Base-by-base conservation (phyloP, 306 rosid species). In the Quercus parvula region DNA sequence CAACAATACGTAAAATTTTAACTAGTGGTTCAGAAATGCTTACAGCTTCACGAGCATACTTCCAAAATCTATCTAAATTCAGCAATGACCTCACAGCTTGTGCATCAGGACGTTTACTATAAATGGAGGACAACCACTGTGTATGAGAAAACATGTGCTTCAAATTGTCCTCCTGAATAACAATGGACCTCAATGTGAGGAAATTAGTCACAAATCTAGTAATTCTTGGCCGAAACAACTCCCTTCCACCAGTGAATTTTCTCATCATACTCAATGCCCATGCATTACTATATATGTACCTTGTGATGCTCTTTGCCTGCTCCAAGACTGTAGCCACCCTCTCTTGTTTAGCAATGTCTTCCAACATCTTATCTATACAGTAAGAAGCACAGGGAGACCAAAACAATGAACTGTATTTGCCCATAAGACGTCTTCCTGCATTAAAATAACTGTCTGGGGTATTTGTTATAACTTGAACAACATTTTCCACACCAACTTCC, bases 341-440 rank as follows among this genome's bases (percentile, higher is more conserved):
- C 49, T 92, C 91, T 79, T 79, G 88, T 73, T 83, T 88, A 79
- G 90, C 74, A 27, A 90, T 81, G 73, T 92, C 94, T 82, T 90
- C 94, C 81, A 90, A 83, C 84, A 92, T 89, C 81, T 84, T 87
- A 79, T 86, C 86, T 3, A 92, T 72, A 75, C 97, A 88, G 76
- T 85, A 76, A 76, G 93, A 82, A 28, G 86, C 90, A 77, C 92
- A 90, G 76, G 94, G 90, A 83, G 97, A 90, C 94, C 93, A 90
- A 89, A 92, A 90, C 83, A 92, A 79, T 71, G 92, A 81, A 71
- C 56, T 84, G 87, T 92, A 92, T 80, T 87, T 89, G 57, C 79
- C 81, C 91, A 85, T 87, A 68, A 92, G 91, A 83, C 78, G 84
- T 73, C 88, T 82, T 58, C 92, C 93, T 14, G 86, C 94, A 74